Base-by-base conservation (phyloP, 78 protist species). In the Anaeramoeba flamelloides region DNA sequence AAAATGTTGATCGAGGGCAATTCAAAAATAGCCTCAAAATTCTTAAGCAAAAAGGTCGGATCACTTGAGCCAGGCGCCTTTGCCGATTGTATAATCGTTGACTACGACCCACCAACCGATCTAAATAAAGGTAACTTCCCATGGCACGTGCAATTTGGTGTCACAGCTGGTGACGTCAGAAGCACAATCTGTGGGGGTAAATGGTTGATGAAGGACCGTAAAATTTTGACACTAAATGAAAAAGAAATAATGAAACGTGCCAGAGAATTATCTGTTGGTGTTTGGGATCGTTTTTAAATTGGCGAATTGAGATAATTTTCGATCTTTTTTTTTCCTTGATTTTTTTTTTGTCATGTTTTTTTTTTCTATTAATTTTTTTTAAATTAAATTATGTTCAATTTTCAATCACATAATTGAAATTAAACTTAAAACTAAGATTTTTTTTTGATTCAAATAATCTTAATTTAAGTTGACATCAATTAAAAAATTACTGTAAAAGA, bases 61-160 rank as follows among this genome's bases (percentile, higher is more conserved):
- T 3, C 0, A 75, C 39, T 84, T 3, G 39, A 36, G 1, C 38
- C 69, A 2, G 84, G 84, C 2, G 87, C 87, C 12, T 82, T 38
- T 64, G 87, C 81, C 75, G 87, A 84, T 64, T 3, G 79, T 3
- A 1, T 84, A 34, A 0, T 84, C 31, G 4, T 77, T 34, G 82
- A 77, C 41, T 84, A 84, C 76, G 8, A 78, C 3, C 22, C 0
- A 36, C 87, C 87, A 26, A 84, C 87, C n/a, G 81, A 1, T 1
- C 36, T 84, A 2, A 3, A 1, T 2, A 33, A 34, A 31, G 87
- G 87, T 30, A 84, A 79, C 41, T 84, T 77, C 77, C 87, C 87
- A 30, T 84, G 87, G 87, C 87, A 84, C 78, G 32, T 84, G 34
- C 39, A 37, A 36, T 84, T 84, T 36, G 87, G 87, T 32, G 75